Conservation (phyloP, 75 land plant genomes). For the Chamaecyparis obtusa region DNA sequence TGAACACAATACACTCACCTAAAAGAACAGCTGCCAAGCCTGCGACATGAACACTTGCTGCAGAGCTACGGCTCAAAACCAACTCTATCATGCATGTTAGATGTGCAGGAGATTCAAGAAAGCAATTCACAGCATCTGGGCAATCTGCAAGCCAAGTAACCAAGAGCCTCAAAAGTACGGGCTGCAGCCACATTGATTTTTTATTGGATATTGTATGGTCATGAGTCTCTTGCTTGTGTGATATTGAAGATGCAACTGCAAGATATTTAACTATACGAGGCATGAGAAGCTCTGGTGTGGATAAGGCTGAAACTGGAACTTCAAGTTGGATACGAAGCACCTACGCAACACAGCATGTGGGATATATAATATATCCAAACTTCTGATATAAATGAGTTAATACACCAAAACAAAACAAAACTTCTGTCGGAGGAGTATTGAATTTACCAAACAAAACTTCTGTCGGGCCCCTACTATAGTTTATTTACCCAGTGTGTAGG, state of each 20-base stretch:
- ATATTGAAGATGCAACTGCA: constrained; percentile 61
- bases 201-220: constrained; percentile 5
- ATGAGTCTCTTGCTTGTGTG: constrained; percentile 24
- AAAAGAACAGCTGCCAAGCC: constrained; percentile 83
- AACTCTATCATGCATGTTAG: constrained; percentile 86
- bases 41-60: constrained; percentile 53
- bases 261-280: constrained; percentile 79
- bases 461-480: too few relatives aligned
- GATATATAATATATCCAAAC: neutral
- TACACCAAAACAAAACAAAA: neutral
- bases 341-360: constrained; percentile 25
- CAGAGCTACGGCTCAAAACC: constrained; percentile 44
- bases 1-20: constrained; percentile 89
- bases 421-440: too few relatives aligned
- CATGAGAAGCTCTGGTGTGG: constrained; percentile 75
- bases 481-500: too few relatives aligned
- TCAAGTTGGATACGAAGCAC: constrained; percentile 74
- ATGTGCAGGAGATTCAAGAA: constrained; percentile 77
- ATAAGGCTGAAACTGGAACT: constrained; percentile 52
- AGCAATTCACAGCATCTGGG: constrained; percentile 72
- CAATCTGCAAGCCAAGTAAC: constrained; percentile 88
- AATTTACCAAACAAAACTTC: too few relatives aligned
- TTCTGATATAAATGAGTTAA: neutral
- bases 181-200: constrained; percentile 56
- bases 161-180: constrained; percentile 67